Conservation (phyloP, 192 early-diverging fungal species). For the Spinellus fusiger region DNA sequence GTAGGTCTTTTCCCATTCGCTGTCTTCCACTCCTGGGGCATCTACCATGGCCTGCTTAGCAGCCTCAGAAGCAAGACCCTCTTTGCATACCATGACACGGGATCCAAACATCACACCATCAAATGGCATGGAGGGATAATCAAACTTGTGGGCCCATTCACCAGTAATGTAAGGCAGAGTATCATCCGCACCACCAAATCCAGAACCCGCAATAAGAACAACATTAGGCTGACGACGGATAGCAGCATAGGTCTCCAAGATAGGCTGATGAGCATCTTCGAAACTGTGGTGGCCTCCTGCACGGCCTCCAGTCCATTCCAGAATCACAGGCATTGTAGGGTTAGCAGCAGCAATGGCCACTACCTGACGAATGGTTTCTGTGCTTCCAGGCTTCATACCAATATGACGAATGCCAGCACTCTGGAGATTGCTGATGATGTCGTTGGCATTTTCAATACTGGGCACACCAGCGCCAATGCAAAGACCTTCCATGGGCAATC, state of each 20-base stretch:
- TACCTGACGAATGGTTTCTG: slow-evolving; percentile 69
- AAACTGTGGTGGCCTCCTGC: slow-evolving; percentile 96
- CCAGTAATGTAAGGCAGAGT: slow-evolving; percentile 90
- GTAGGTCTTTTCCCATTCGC: slow-evolving; percentile 83
- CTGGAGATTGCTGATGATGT: slow-evolving; percentile 68
- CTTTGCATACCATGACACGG: slow-evolving; percentile 92
- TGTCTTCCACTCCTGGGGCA: slow-evolving; percentile 73
- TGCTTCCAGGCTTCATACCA: slow-evolving; percentile 79
- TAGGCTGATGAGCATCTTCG: slow-evolving; percentile 91
- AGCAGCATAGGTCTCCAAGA: slow-evolving; percentile 80
- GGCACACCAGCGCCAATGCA: slow-evolving; percentile 93
- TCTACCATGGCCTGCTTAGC: slow-evolving; percentile 87
- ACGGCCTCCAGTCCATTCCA: slow-evolving; percentile 97
- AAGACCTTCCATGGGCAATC: slow-evolving; percentile 85
- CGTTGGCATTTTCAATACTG: slow-evolving; percentile 75
- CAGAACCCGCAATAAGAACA: slow-evolving; percentile 83
- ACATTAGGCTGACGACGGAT: slow-evolving; percentile 79
- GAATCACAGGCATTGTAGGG: slow-evolving; percentile 77
- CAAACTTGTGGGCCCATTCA: slow-evolving; percentile 79
- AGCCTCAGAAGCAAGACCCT: slow-evolving; percentile 66
- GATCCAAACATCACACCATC: slow-evolving; percentile 95
- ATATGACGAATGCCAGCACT: slow-evolving; percentile 74
- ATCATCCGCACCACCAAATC: slow-evolving; percentile 82
- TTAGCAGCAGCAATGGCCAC: slow-evolving; percentile 76
- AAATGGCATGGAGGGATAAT: slow-evolving; percentile 89